Evolutionary conservation across 176 grass and related monocot genomes (phyloP).

Genomic region (Oropetium thomaeum): DNA sequence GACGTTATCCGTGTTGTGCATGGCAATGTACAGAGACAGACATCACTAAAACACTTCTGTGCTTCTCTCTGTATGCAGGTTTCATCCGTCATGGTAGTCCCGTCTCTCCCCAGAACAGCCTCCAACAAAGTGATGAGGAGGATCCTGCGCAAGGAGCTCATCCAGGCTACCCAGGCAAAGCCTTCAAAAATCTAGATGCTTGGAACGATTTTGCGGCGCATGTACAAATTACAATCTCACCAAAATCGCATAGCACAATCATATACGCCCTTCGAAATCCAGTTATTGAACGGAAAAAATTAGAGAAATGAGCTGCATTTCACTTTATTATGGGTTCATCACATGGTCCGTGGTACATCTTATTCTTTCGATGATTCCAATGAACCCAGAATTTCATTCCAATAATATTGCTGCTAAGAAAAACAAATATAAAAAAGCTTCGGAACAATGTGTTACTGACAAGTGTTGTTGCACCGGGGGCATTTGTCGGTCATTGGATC

Average conservation of each 20-base stretch:
- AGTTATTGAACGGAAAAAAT: not conserved
- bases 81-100: slow-evolving; percentile 59
- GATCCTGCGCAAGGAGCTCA: slow-evolving; percentile 74
- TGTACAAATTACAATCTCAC: not conserved
- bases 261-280: not conserved
- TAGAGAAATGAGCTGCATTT: not conserved
- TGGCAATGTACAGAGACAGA: not conserved
- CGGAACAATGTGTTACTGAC: not conserved
- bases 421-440: not conserved
- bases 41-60: not conserved
- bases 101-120: slow-evolving; percentile 80
- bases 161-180: slow-evolving; percentile 38
- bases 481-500: not conserved
- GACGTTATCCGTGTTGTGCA: not conserved
- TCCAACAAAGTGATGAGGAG: slow-evolving; percentile 98
- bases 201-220: not conserved
- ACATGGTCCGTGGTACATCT: not conserved
- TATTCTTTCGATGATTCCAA: not conserved
- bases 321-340: not conserved
- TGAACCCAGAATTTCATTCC: not conserved
- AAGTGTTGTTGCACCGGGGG: not conserved
- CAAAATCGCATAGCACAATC: slow-evolving; percentile 8
- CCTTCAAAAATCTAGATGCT: slow-evolving; percentile 73
- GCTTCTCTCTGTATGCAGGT: slow-evolving; percentile 45
- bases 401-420: not conserved